Conservation (phyloP, 1,284 basidiomycete species). For the Leccinum ponderosum region DNA sequence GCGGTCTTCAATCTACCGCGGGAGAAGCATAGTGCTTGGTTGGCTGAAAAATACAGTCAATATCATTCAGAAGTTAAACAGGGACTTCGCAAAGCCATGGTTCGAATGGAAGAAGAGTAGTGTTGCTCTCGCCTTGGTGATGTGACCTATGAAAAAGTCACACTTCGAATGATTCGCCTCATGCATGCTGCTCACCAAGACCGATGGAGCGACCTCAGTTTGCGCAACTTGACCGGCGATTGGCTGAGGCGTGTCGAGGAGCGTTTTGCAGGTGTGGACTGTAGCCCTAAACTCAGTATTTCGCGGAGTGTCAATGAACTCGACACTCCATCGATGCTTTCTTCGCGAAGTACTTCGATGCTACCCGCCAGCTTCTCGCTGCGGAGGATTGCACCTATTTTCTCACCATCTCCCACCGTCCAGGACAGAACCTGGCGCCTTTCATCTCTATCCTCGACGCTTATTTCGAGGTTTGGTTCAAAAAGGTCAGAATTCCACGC, state of each 20-base stretch:
- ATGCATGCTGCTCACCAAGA: conserved; percentile 93
- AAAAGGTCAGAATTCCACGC: conserved; percentile 66
- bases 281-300: conserved; percentile 77
- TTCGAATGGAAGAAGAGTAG: conserved; percentile 92
- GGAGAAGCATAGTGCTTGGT: conserved; percentile 92
- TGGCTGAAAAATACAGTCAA: conserved; percentile 84
- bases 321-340: conserved; percentile 84
- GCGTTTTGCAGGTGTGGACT: conserved; percentile 93
- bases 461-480: conserved; percentile 97
- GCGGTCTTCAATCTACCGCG: conserved; percentile 94
- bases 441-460: conserved; percentile 98
- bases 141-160: conserved; percentile 99
- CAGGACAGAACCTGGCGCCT: conserved; percentile 96
- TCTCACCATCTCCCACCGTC: conserved; percentile 91
- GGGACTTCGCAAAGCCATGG: conserved; percentile 96
- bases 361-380: conserved; percentile 86
- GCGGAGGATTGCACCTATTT: conserved; percentile 96
- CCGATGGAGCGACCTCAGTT: conserved; percentile 91
- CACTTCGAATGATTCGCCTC: conserved; percentile 86
- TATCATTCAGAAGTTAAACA: conserved; percentile 91
- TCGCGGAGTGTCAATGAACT: conserved; percentile 89
- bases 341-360: conserved; percentile 83
- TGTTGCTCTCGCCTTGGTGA: conserved; percentile 83
- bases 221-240: conserved; percentile 94
- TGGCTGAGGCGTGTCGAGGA: conserved; percentile 97